phyloP scores from a whole-genome alignment of 2,329 filamentous ascomycete genomes.

The Magnaporthiopsis rhizophila region DNA sequence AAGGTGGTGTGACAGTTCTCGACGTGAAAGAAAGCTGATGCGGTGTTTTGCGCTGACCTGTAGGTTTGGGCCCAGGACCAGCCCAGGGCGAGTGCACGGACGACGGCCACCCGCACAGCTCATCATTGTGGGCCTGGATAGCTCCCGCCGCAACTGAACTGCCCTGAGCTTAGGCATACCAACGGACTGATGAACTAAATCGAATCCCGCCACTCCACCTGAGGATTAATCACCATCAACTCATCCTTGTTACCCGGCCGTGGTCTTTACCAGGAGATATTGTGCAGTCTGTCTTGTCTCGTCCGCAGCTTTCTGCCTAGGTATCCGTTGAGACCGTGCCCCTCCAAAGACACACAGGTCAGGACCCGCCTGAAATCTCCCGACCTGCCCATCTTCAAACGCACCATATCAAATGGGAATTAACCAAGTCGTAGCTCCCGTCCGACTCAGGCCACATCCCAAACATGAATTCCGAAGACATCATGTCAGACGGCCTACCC shows the following conservation, averaged over 20 bases:
- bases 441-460: neutral
- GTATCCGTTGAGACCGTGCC: neutral
- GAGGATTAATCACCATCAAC: neutral
- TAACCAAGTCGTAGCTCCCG: neutral
- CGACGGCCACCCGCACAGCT: no score
- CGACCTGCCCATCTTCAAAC: no score
- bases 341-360: neutral
- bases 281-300: no score
- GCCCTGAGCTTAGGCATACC: no score
- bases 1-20: neutral
- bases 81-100: neutral
- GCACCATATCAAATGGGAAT: neutral
- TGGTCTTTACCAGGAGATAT: neutral
- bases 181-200: neutral
- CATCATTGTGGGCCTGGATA: no score
- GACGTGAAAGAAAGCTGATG: neutral
- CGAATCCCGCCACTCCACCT: no score
- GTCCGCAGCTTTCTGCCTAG: no score
- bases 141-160: no score
- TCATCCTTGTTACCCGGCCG: neutral
- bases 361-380: neutral
- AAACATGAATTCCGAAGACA: conserved; percentile 13
- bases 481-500: conserved; percentile 13
- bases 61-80: no score
- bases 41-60: neutral